Evolutionary conservation across 2,329 filamentous ascomycete species (phyloP).

Genomic region (Epichloe bromicola): DNA sequence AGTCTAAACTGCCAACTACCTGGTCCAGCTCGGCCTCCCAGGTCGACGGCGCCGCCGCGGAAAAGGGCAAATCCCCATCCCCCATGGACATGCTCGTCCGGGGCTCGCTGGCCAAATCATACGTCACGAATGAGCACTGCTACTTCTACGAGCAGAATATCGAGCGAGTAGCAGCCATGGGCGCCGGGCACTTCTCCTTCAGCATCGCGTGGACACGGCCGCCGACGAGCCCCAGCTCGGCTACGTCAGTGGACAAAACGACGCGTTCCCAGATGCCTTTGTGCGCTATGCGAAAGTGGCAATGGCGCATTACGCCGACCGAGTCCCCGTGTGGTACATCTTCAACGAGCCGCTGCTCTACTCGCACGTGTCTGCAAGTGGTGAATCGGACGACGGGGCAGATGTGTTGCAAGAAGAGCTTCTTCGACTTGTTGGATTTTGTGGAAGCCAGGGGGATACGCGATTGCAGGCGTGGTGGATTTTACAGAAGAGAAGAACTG

Average conservation of each 20-base stretch:
- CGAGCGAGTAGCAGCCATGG: slow-evolving; percentile 36
- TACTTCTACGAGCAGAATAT: slow-evolving; percentile 45
- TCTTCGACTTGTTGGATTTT: slow-evolving; percentile 45
- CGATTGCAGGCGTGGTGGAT: not conserved
- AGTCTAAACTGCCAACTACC: no score
- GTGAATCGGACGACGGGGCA: slow-evolving; percentile 40
- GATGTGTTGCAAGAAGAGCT: slow-evolving; percentile 37
- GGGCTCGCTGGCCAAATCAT: slow-evolving; percentile 15
- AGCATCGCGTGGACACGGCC: no score
- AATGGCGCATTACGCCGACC: no score
- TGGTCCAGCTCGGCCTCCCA: slow-evolving; percentile 29
- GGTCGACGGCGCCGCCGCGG: slow-evolving; percentile 31
- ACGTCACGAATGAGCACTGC: slow-evolving; percentile 36
- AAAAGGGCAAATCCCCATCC: slow-evolving; percentile 29
- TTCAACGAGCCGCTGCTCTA: no score
- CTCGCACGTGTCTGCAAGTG: slow-evolving; percentile 32
- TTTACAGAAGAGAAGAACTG: not conserved
- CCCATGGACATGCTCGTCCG: slow-evolving; percentile 27
- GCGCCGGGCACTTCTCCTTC: slow-evolving; percentile 30
- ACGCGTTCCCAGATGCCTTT: no score
- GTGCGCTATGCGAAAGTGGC: no score
- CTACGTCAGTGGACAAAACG: no score
- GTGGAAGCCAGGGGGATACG: slow-evolving; percentile 17
- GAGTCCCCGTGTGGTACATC: no score
- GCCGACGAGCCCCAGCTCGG: no score